phyloP scores from a whole-genome alignment of 495 filamentous ascomycete genomes.

The Aspergillus campestris region DNA sequence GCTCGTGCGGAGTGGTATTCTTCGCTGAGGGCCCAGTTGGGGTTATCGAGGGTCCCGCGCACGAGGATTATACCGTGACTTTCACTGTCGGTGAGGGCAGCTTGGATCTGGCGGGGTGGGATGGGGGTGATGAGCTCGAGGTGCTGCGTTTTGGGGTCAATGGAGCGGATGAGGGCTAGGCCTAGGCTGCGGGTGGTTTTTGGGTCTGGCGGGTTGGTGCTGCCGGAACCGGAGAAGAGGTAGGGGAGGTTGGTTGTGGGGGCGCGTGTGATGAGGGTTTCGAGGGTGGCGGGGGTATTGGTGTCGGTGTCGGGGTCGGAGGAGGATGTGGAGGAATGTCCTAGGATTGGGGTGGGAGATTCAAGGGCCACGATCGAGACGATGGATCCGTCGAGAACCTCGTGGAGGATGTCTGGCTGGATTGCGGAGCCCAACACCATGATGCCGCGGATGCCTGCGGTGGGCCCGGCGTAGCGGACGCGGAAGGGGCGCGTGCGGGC shows the following conservation, averaged over 20 bases:
- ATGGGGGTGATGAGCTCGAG: constrained; percentile 45
- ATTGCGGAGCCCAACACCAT: constrained; percentile 45
- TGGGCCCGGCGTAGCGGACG: constrained; percentile 46
- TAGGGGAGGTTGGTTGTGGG: constrained; percentile 31
- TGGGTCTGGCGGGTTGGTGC: constrained; percentile 33
- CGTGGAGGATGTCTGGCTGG: constrained; percentile 35
- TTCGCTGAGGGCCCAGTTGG: constrained; percentile 43
- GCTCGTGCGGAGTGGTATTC: constrained; percentile 36
- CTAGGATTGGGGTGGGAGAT: constrained; percentile 27
- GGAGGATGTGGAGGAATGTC: neutral
- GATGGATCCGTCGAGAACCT: constrained; percentile 48
- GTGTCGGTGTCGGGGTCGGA: neutral
- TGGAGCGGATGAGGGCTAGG: constrained; percentile 42
- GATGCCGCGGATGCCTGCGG: constrained; percentile 43
- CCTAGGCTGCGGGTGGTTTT: constrained; percentile 38
- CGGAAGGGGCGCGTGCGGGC: constrained; percentile 41
- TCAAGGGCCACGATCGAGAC: constrained; percentile 51
- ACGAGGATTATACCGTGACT: constrained; percentile 41
- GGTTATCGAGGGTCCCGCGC: constrained; percentile 43
- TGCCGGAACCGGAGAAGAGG: constrained; percentile 31
- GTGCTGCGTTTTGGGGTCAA: constrained; percentile 28
- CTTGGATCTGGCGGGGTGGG: constrained; percentile 21
- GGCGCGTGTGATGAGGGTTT: constrained; percentile 24
- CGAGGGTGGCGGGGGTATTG: constrained; percentile 1
- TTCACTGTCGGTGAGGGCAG: constrained; percentile 17